These are phyloP conservation scores for Magnaporthales sp. DNA, from an alignment of 2,329 filamentous ascomycete species.

Conservation along the genomic window DNA sequence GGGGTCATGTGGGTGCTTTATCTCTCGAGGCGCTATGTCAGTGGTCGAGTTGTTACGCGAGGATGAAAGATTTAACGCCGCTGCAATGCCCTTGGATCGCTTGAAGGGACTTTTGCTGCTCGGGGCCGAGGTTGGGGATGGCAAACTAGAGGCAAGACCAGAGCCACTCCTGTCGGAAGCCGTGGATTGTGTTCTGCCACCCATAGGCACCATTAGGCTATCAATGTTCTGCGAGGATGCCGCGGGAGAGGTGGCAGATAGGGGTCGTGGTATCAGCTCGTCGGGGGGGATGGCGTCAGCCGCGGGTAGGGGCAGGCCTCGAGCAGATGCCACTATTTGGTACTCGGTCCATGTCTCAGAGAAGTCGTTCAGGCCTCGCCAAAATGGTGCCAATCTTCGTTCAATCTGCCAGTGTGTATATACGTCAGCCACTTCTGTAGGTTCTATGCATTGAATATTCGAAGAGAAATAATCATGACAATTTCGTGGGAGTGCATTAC, in stretches of 20 bases:
- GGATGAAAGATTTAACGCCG: slow-evolving; percentile 58
- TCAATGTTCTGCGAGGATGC: slow-evolving; percentile 55
- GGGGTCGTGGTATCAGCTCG: slow-evolving; percentile 40
- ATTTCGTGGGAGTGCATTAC: slow-evolving; percentile 38
- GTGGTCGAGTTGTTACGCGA: slow-evolving; percentile 64
- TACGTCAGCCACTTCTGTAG: slow-evolving; percentile 5
- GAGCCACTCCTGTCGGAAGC: slow-evolving; percentile 63
- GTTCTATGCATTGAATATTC: slow-evolving; percentile 8
- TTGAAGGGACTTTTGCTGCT: slow-evolving; percentile 57
- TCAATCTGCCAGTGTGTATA: slow-evolving; percentile 60
- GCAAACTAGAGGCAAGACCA: slow-evolving; percentile 51
- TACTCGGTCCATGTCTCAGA: slow-evolving; percentile 85
- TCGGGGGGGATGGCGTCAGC: slow-evolving; percentile 77
- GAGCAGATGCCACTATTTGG: slow-evolving; percentile 85
- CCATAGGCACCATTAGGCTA: slow-evolving; percentile 71
- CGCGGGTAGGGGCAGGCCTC: slow-evolving; percentile 74
- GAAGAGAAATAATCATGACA: not conserved
- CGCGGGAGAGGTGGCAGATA: slow-evolving; percentile 35
- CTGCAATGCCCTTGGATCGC: slow-evolving; percentile 81
- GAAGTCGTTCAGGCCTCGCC: slow-evolving; percentile 87
- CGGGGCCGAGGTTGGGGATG: slow-evolving; percentile 46
- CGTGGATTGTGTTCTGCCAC: slow-evolving; percentile 65
- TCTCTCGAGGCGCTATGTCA: slow-evolving; percentile 68
- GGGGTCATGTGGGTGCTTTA: slow-evolving; percentile 71
- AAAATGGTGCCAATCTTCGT: slow-evolving; percentile 85